Evolutionary conservation across 1,284 basidiomycete genomes (phyloP).

Genomic region (Moniliophthora roreri): DNA sequence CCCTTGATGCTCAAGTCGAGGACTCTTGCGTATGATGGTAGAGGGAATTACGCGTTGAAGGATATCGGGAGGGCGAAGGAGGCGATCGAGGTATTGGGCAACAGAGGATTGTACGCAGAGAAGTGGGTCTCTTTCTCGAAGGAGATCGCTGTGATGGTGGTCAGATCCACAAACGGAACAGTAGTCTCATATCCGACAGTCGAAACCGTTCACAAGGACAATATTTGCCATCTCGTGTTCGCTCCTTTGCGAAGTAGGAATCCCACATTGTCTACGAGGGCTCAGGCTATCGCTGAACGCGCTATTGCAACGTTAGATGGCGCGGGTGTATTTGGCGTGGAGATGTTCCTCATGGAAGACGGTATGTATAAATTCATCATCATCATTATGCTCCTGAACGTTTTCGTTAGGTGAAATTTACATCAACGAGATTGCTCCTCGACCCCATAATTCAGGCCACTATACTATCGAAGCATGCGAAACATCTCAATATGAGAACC

Average conservation of each 20-base stretch:
- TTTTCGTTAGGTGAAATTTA: conserved; percentile 64
- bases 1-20: conserved; percentile 97
- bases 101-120: conserved; percentile 86
- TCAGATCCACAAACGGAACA: conserved; percentile 75
- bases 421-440: conserved; percentile 98
- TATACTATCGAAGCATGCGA: conserved; percentile 99
- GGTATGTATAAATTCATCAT: conserved; percentile 43
- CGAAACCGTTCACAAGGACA: conserved; percentile 95
- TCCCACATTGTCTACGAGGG: conserved; percentile 57
- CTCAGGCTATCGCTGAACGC: conserved; percentile 77
- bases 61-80: conserved; percentile 52
- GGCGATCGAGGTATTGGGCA: conserved; percentile 68
- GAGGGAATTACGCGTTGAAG: conserved; percentile 87
- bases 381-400: not conserved
- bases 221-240: conserved; percentile 91
- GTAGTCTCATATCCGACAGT: conserved; percentile 89
- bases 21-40: conserved; percentile 94
- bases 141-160: conserved; percentile 98
- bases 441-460: conserved; percentile 98
- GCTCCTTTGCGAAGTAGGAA: conserved; percentile 76
- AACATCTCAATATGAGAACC: conserved; percentile 97
- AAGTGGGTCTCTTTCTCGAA: conserved; percentile 89
- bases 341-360: conserved; percentile 93
- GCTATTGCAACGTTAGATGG: conserved; percentile 84
- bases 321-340: conserved; percentile 96